phyloP scores from a whole-genome alignment of 164 flowering plant species.

The Echeveria elegans region DNA sequence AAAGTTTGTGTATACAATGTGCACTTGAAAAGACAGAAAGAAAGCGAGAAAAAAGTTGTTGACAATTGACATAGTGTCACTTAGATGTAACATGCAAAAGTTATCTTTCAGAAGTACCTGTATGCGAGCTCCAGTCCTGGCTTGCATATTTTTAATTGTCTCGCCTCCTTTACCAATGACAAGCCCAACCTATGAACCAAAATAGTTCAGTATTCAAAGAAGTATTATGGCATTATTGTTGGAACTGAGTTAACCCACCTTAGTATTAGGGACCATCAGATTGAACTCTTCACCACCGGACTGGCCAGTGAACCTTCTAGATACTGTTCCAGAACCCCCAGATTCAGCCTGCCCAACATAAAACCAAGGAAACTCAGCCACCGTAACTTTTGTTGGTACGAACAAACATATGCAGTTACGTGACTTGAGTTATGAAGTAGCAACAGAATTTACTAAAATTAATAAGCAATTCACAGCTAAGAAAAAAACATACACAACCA shows the following conservation, averaged over 20 bases:
- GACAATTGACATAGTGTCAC: too few relatives aligned
- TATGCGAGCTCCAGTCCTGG: conserved; percentile 78
- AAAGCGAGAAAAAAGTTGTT: too few relatives aligned
- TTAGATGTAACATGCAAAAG: too few relatives aligned
- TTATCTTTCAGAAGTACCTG: too few relatives aligned
- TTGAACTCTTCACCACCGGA: conserved; percentile 52
- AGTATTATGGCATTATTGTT: background rate
- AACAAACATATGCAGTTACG: too few relatives aligned
- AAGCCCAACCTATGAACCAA: conserved; percentile 63
- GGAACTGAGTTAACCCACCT: conserved; percentile 26
- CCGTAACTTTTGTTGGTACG: too few relatives aligned
- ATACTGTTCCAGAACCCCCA: conserved; percentile 59
- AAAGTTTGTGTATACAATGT: background rate
- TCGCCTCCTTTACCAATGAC: conserved; percentile 97
- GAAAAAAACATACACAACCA: too few relatives aligned
- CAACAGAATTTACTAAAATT: too few relatives aligned
- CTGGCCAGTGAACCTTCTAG: conserved; percentile 53
- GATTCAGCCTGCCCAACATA: conserved; percentile 52
- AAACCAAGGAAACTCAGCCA: background rate
- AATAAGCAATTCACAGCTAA: too few relatives aligned
- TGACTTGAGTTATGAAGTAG: too few relatives aligned
- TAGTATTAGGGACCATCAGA: conserved; percentile 63
- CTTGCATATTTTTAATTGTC: conserved; percentile 83
- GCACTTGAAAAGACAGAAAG: background rate
- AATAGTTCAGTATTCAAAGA: background rate